These are phyloP conservation scores for Gossypium anomalum DNA, from an alignment of 345 rosid species.

Conservation along the genomic window DNA sequence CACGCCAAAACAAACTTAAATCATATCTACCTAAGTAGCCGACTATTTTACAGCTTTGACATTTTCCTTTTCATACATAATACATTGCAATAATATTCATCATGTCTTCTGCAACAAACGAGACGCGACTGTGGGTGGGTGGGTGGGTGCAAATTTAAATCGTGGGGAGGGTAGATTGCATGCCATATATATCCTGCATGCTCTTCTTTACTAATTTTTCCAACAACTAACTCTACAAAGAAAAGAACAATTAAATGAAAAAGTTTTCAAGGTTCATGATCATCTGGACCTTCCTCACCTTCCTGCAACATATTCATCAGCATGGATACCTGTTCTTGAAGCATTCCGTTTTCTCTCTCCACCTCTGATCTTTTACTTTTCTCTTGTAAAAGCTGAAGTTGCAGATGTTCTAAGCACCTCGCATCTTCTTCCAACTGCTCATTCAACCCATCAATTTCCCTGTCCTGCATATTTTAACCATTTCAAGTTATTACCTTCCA, in stretches of 20 bases:
- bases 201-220: constrained; percentile 11
- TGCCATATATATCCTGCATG: neutral
- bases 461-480: constrained; percentile 49
- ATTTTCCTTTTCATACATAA: neutral
- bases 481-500: neutral
- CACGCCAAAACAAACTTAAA: neutral
- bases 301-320: constrained; percentile 78
- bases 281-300: constrained; percentile 45
- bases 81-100: neutral
- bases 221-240: constrained; percentile 28
- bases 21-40: neutral
- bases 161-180: neutral
- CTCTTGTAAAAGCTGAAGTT: constrained; percentile 75
- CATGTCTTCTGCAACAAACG: neutral
- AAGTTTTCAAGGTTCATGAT: constrained; percentile 37
- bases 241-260: constrained; percentile 28
- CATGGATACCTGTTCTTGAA: constrained; percentile 78
- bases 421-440: constrained; percentile 93
- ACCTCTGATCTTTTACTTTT: constrained; percentile 68
- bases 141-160: too few species aligned
- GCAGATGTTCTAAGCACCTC: constrained; percentile 74
- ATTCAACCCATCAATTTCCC: constrained; percentile 79
- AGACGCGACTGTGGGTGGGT: neutral
- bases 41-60: neutral
- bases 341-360: constrained; percentile 74